Percentiles rank a stretch among this genome's conserved stretches.
Evolutionary conservation across 2,329 filamentous ascomycete species (phyloP).

Genomic region (Fusarium hostae): DNA sequence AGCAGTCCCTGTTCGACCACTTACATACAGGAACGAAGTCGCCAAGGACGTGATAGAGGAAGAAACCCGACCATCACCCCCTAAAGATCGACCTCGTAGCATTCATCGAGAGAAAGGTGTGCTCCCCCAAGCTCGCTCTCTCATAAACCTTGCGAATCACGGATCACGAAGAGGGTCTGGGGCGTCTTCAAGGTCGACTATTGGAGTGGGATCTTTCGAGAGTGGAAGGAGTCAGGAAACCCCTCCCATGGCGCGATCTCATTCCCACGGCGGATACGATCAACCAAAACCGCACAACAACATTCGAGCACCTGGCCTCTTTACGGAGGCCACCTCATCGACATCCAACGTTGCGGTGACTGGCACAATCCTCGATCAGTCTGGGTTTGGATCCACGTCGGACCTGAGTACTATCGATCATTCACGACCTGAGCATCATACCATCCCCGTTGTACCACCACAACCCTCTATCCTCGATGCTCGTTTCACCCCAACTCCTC

Average conservation of each 20-base stretch:
- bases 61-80: constrained; percentile 3
- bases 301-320: constrained; percentile 44
- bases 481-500: constrained; percentile 61
- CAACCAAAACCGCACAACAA: constrained; percentile 28
- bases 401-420: constrained; percentile 39
- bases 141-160: constrained; percentile 40
- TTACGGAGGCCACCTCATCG: constrained; percentile 52
- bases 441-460: constrained; percentile 37
- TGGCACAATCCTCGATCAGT: constrained; percentile 58
- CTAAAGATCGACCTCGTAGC: constrained; percentile 20
- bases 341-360: constrained; percentile 55
- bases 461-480: constrained; percentile 49
- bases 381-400: constrained; percentile 47
- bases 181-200: constrained; percentile 39
- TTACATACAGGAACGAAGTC: constrained; percentile 26
- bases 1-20: constrained; percentile 34
- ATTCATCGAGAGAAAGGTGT: constrained; percentile 22
- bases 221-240: constrained; percentile 31
- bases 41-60: constrained; percentile 14
- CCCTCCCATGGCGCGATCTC: constrained; percentile 48
- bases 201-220: constrained; percentile 38
- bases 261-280: constrained; percentile 47
- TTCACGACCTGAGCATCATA: constrained; percentile 38
- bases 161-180: constrained; percentile 36
- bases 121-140: constrained; percentile 40